phyloP scores from a whole-genome alignment of 2,329 filamentous ascomycete genomes.

The Dothidotthia symphoricarpi region DNA sequence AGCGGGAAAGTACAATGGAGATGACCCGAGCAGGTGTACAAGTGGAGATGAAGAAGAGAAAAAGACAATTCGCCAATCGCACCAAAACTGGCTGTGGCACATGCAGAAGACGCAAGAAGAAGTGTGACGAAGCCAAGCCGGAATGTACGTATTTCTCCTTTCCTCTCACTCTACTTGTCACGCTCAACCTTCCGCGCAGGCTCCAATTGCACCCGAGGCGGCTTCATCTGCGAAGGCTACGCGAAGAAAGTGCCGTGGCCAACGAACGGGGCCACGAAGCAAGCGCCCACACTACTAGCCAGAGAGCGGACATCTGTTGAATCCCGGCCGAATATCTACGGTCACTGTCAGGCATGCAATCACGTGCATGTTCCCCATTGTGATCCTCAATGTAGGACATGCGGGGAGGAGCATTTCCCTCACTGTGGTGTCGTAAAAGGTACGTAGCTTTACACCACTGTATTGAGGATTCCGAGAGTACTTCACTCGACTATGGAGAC shows the following conservation, averaged over 20 bases:
- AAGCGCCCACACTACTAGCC: constrained; percentile 70
- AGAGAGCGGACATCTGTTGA: constrained; percentile 59
- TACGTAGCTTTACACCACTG: not conserved
- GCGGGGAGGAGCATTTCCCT: too few relatives aligned
- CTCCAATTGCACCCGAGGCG: constrained; percentile 85
- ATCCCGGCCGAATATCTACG: constrained; percentile 15
- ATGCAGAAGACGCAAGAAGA: constrained; percentile 90
- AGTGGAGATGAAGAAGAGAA: constrained; percentile 47
- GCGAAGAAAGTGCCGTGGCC: constrained; percentile 75
- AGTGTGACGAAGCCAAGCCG: constrained; percentile 92
- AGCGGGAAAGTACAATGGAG: constrained; percentile 37
- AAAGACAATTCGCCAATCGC: constrained; percentile 79
- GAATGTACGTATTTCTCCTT: constrained; percentile 65
- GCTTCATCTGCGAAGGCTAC: constrained; percentile 90
- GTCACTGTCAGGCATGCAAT: constrained; percentile 19
- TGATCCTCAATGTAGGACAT: constrained; percentile 10
- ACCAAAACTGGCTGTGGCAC: constrained; percentile 96
- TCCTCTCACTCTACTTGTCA: constrained; percentile 50
- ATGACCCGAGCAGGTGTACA: constrained; percentile 46
- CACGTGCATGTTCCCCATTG: constrained; percentile 34
- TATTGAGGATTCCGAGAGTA: not conserved
- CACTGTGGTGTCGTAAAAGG: not conserved
- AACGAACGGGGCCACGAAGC: constrained; percentile 65
- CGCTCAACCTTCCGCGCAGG: constrained; percentile 13
- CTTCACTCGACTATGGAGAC: too few relatives aligned